A percentile compares a stretch with the other conserved stretches of the same genome.
These are phyloP conservation scores for Fusarium sp. DNA, from an alignment of 2,329 filamentous ascomycete genomes.

Conservation along the genomic window DNA sequence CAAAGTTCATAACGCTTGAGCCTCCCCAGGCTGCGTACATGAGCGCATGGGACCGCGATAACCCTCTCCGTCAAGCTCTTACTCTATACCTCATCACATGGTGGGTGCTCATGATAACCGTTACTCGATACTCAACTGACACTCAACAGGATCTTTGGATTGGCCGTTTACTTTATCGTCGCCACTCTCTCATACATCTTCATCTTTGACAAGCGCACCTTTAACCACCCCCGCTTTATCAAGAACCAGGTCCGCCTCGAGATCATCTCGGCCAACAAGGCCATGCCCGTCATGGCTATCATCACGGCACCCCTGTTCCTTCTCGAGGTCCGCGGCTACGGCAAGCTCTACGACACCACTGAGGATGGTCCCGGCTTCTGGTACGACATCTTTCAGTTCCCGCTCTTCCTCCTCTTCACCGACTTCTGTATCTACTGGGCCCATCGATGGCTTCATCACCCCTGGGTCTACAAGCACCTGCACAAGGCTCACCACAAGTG, in stretches of 20 bases:
- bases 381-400: slow-evolving; percentile 87
- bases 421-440: slow-evolving; percentile 94
- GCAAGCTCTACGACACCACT: slow-evolving; percentile 86
- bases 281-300: slow-evolving; percentile 85
- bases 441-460: slow-evolving; percentile 86
- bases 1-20: slow-evolving; percentile 72
- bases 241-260: slow-evolving; percentile 92
- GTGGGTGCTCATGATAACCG: slow-evolving; percentile 60
- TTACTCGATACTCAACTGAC: background rate
- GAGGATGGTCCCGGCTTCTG: slow-evolving; percentile 78
- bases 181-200: slow-evolving; percentile 86
- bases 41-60: slow-evolving; percentile 82
- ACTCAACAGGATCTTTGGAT: slow-evolving; percentile 78
- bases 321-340: slow-evolving; percentile 83
- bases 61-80: slow-evolving; percentile 77
- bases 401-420: slow-evolving; percentile 87
- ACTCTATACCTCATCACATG: slow-evolving; percentile 88
- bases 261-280: slow-evolving; percentile 79
- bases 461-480: slow-evolving; percentile 79
- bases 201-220: slow-evolving; percentile 90
- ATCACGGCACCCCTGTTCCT: slow-evolving; percentile 86
- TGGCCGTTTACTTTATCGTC: slow-evolving; percentile 85
- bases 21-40: slow-evolving; percentile 82
- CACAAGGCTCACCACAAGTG: slow-evolving; percentile 99
- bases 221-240: slow-evolving; percentile 92